Base-by-base conservation (phyloP, 805 yeast species). In the Candida vartiovaarae region DNA sequence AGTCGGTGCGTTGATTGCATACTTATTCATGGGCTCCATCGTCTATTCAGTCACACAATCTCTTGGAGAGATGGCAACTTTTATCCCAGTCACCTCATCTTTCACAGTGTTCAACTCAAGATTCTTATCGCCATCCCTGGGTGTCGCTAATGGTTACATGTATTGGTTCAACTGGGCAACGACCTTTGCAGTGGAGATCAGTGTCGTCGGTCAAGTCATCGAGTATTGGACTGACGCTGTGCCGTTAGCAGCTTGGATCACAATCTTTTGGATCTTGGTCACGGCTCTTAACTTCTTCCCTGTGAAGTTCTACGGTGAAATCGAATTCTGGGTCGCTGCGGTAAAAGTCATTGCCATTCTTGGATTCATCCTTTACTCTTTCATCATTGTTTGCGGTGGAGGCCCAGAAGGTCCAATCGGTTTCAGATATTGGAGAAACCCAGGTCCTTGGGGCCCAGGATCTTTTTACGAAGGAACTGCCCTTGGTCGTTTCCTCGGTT, bases 131-230 rank as follows among this genome's bases (percentile, higher is more conserved):
- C 82, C 80, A 10, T 75, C 90, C 6, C 61, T 81, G 33, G 91
- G 90, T 43, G 84, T 82, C 37, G 80, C 88, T 23, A 78, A 77
- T 49, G 84, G 85, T 43, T 81, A 82, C 72, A 70, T 76, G 67
- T 84, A 83, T 61, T 82, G 87, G 84, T 81, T 81, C 60, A 75
- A 83, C 34, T 84, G 88, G 87, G 81, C 85, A 39, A 74, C 82
- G 46, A 83, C 90, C 0, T 82, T 78, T 61, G 86, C 91, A 4
- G 73, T 83, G 52, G 91, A 84, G 61, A 64, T 84, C 44, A 79
- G 85, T 9, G 82, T 82, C 23, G 76, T 82, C 36, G 88, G 88
- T 24, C 85, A 81, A 58, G 74, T 82, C 44, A 68, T 74, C 41
- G 60, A 72, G 47, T 79, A 68, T 49, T 83, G 90, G 90, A 82